Base-by-base conservation (phyloP, 2,329 filamentous ascomycete species). In the Aphanocladium album region DNA sequence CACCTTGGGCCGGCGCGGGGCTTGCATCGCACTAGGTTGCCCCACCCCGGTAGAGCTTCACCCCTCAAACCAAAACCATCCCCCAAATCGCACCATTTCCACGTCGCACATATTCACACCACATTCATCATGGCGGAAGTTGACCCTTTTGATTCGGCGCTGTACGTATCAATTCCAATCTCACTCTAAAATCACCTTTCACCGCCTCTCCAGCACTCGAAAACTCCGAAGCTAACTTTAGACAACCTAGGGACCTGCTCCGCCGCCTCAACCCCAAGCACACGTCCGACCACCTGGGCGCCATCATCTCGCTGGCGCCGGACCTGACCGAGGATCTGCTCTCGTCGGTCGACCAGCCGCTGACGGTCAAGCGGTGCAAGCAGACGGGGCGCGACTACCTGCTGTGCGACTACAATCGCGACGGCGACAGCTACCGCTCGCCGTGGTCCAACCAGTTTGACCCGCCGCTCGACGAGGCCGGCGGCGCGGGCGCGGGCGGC, bases 381-480 rank as follows among this genome's bases (percentile, higher is more conserved):
- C 90, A 93, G 77, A 89, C 91, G 35, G 91, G 92, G 69, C 90
- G 93, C 67, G 95, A 98, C 78, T 99, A 96, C 80, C 86, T 99
- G 56, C 89, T 97, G 71, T 99, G 95, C 82, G 95, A 99, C 83
- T 99, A 99, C 84, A 99, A 99, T 83, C 93, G 95, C 66, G 95
- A 99, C 77, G 95, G 95, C 64, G 93, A 97, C 79, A 96, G 90
- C 77, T 96, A 96, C 83, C 89, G 95, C 64, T 96, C 91, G 66
- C 95, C 95, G n/a, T 99, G 95, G 95, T 95, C 89, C 78, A 98
- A 98, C 78, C 90, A 96, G 77, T 99, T 99, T 75, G 92, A 98
- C 73, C 95, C 93, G 19, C 89, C 92, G 16, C 83, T 96, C 62
- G 88, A 90, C 66, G 83, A 83, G 66, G 83, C 81, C 6, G 77